Base-by-base conservation (phyloP, 306 rosid species). In the Acacia confusa region DNA sequence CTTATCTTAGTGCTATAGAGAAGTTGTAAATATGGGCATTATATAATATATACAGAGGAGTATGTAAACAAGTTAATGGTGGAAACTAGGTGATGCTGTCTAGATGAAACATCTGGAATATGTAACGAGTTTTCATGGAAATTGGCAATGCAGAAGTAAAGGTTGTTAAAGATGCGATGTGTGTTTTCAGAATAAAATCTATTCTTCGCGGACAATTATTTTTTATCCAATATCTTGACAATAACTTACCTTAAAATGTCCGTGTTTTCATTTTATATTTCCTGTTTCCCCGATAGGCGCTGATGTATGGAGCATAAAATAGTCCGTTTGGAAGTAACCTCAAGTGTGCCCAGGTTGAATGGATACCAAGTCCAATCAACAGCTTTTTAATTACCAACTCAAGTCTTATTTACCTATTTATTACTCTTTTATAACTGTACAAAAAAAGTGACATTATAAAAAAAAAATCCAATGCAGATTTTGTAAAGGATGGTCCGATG, bases 21-120 rank as follows among this genome's bases (percentile, higher is more conserved):
- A 85, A 87, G 86, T 82, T 88, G 95, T 90, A 89, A 67, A 90
- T 88, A 85, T 73, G 43, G 71, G 85, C 84, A 79, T 82, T 85
- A 80, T 85, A 75, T 70, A 61, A 41, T 10, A 43, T 6, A 47
- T 47, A 16, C 27, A 27, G 71, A 58, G 58, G 41, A 75, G 48
- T 2, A 13, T 44, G 75, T 70, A 14, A 43, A 70, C 55, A 79
- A 72, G 64, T 69, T 78, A 30, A 57, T 24, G 55, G 57, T 36
- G 15, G 25, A 44, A 55, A 65, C 66, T 28, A 48, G 74, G 61
- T 75, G 80, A 63, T 48, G 53, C 74, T 34, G 50, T 65, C 19
- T 65, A 15, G 70, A 44, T 50, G 38, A 65, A 36, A 64, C 57
- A 64, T 48, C 63, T 57, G 17, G 70, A 41, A 58, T 68, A 55